Evolutionary conservation across 805 yeast species (phyloP).

Genomic region (Candida dendrica): DNA sequence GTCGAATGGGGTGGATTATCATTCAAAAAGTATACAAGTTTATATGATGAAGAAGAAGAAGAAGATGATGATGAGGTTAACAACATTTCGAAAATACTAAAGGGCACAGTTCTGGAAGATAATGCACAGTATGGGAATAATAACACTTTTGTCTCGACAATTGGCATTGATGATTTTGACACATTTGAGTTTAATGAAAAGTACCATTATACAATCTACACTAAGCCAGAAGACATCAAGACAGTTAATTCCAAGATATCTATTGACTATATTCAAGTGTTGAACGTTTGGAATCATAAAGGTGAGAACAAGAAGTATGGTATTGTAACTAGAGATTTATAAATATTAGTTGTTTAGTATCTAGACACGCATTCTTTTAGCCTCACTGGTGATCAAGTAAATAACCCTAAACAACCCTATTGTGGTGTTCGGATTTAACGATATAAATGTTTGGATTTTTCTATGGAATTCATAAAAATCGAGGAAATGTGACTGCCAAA

Average conservation of each 20-base stretch:
- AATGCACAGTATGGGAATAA: constrained; percentile 10
- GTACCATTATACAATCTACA: constrained; percentile 18
- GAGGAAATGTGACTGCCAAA: not conserved
- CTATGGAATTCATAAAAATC: not conserved
- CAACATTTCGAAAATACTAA: not conserved
- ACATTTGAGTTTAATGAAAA: constrained; percentile 3
- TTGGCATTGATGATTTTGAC: constrained; percentile 8
- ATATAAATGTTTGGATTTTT: not conserved
- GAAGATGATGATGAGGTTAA: constrained; percentile 27
- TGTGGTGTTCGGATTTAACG: not conserved
- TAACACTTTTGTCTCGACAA: constrained; percentile 10
- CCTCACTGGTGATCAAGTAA: too few species aligned
- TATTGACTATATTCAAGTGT: constrained; percentile 23
- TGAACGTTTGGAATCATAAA: constrained; percentile 18
- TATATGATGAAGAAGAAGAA: constrained; percentile 38
- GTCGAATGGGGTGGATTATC: constrained; percentile 74
- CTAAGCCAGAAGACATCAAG: constrained; percentile 9
- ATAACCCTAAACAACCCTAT: not conserved
- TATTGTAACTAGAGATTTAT: constrained; percentile 15
- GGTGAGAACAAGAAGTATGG: constrained; percentile 18
- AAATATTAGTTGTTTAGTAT: too few species aligned
- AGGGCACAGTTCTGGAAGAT: not conserved
- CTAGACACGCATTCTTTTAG: too few species aligned
- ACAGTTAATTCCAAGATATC: constrained; percentile 2
- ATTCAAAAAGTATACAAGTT: constrained; percentile 27